Base-by-base conservation (phyloP, 2,329 filamentous ascomycete species). In the Zymoseptoria brevis region DNA sequence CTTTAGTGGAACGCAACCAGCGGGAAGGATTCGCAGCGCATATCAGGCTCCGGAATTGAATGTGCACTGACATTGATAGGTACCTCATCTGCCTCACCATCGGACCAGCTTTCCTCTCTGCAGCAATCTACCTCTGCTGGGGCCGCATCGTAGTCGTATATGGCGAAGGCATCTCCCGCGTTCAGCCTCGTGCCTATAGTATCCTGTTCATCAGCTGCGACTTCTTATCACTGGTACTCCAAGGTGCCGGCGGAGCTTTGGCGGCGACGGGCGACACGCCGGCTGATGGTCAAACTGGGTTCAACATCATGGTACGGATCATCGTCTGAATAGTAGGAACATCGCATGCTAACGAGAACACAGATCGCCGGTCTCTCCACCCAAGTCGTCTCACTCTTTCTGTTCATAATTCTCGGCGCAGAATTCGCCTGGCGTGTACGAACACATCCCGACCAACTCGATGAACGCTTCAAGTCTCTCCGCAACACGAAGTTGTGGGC, bases 21-120 rank as follows among this genome's bases (percentile, higher is more conserved):
- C 35, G 11, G 35, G 35, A 41, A 41, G 35, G 9, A 41, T 41
- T 16, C 35, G 8, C 9, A 41, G 35, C 9, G 16, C 35, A 7
- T 45, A 7, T 11, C 26, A 29, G 26, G 26, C 26, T 29, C 26
- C 26, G 8, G 26, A 29, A 29, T 29, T 29, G 21, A 24, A 11
- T 11, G 26, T 19, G 9, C 26, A 26, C 57, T 60, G 52, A 62
- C 57, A 13, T 11, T 6, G 1, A n/a, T 57, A 76, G 80, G n/a
- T 81, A 84, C 62, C 81, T 85, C 55, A 80, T 81, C 67, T 79
- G 76, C 58, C 70, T 84, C 21, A 82, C 83, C 52, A 80, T 86
- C 50, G 80, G 78, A 0, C 82, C 82, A 8, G 83, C 80, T 45
- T 85, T 82, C 70, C 70, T 80, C 58, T 78, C 79, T 7, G 83